Evolutionary conservation across 129 eudicot species (phyloP).

Genomic region (Artemisia argyi): DNA sequence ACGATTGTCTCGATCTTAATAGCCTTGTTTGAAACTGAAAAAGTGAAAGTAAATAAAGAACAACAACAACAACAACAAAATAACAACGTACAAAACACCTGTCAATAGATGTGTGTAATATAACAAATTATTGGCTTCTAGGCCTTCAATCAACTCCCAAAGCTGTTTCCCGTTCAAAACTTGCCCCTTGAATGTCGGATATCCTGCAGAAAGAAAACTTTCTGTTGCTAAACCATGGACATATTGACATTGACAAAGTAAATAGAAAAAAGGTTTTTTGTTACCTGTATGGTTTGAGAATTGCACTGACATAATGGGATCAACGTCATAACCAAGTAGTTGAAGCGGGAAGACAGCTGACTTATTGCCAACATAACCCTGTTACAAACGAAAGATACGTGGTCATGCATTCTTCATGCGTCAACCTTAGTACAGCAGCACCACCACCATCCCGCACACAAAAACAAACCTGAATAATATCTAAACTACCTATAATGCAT

Average conservation of each 20-base stretch:
- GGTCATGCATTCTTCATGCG: no score
- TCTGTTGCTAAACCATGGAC: conserved; percentile 9
- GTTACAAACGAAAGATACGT: conserved; percentile 4
- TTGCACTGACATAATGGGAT: conserved; percentile 94
- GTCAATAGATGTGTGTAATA: conserved; percentile 92
- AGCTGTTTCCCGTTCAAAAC: conserved; percentile 87
- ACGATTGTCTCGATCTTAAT: no score
- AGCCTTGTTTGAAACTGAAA: no score
- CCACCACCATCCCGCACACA: no score
- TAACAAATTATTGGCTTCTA: conserved; percentile 77
- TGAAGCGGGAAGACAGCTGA: conserved; percentile 97
- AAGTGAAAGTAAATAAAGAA: no score
- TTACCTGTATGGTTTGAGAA: conserved; percentile 99
- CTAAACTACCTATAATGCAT: no score
- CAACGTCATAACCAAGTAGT: conserved; percentile 91
- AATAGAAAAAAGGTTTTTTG: conserved; percentile 33
- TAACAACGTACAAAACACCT: conserved; percentile 40
- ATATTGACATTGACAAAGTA: conserved; percentile 16
- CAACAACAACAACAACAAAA: background rate
- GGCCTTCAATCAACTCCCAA: conserved; percentile 87
- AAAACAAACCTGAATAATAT: no score
- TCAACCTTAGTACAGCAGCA: no score
- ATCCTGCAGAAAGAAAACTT: conserved; percentile 54
- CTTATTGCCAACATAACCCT: conserved; percentile 98
- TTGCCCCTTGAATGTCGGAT: conserved; percentile 92